Percentiles rank a stretch among this genome's conserved stretches.
phyloP scores from a whole-genome alignment of 2,329 filamentous ascomycete genomes.

The Claviceps sorghi region DNA sequence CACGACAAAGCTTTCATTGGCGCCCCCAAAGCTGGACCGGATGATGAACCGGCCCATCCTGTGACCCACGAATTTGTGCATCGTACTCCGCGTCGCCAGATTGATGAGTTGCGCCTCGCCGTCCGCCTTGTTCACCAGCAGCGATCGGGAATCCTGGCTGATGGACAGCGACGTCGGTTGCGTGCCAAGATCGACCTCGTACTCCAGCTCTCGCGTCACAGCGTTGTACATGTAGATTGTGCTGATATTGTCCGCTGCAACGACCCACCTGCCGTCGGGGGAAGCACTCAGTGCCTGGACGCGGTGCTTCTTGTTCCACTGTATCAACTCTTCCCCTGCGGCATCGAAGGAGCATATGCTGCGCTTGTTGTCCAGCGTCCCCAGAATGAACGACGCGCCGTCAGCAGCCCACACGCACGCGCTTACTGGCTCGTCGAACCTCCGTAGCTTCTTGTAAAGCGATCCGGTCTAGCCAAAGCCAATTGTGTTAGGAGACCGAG shows the following conservation, averaged over 20 bases:
- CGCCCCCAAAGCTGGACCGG: constrained; percentile 71
- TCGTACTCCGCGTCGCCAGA: constrained; percentile 53
- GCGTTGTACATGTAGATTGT: constrained; percentile 75
- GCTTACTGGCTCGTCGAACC: constrained; percentile 73
- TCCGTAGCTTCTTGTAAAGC: constrained; percentile 47
- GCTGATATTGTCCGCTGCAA: constrained; percentile 57
- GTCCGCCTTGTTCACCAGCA: constrained; percentile 71
- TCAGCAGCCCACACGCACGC: constrained; percentile 81
- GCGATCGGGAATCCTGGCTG: constrained; percentile 62
- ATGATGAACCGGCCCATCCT: constrained; percentile 66
- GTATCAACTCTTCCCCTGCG: constrained; percentile 44
- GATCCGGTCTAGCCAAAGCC: constrained; percentile 39
- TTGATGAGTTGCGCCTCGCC: constrained; percentile 68
- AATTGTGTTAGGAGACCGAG: neutral
- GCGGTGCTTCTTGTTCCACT: constrained; percentile 57
- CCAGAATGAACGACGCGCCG: constrained; percentile 63
- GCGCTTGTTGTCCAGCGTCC: constrained; percentile 52
- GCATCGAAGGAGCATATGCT: constrained; percentile 60
- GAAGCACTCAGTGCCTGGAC: constrained; percentile 79
- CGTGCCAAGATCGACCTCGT: constrained; percentile 49
- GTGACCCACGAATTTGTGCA: constrained; percentile 64
- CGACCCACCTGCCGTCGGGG: constrained; percentile 62
- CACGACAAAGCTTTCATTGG: constrained; percentile 79
- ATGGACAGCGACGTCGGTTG: constrained; percentile 68
- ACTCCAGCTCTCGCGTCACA: constrained; percentile 56